Conservation (phyloP, 305 asterid species). For the Fraxinus paxiana region DNA sequence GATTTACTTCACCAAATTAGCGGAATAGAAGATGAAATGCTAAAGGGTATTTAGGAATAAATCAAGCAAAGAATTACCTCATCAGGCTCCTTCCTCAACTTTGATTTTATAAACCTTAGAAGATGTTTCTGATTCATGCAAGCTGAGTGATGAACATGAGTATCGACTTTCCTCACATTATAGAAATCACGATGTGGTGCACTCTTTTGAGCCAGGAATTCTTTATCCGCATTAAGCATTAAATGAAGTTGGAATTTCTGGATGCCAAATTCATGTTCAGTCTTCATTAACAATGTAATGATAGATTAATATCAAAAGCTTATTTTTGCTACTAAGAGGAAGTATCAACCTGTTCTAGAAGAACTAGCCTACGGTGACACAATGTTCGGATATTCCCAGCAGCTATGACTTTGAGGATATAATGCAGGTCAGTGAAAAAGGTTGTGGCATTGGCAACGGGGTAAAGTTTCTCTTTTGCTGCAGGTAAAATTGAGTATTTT, state of each 20-base stretch:
- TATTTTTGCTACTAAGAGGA: conserved; percentile 4
- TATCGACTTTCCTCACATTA: conserved; percentile 94
- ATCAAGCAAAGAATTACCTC: conserved; percentile 53
- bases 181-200: conserved; percentile 99
- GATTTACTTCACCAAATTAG: background rate
- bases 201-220: conserved; percentile 96
- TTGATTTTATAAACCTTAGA: conserved; percentile 85
- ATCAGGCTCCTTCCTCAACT: conserved; percentile 95
- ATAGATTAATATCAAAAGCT: conserved; percentile 5
- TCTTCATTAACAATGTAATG: conserved; percentile 17
- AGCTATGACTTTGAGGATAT: conserved; percentile 90
- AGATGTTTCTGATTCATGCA: conserved; percentile 99
- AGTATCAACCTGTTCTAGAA: conserved; percentile 74
- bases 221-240: conserved; percentile 98
- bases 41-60: conserved; percentile 3
- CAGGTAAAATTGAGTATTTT: conserved; percentile 20
- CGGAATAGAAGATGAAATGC: conserved; percentile 6
- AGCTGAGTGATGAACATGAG: conserved; percentile 98
- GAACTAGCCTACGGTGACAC: conserved; percentile 91
- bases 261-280: conserved; percentile 13
- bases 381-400: conserved; percentile 88
- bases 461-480: conserved; percentile 79
- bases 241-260: conserved; percentile 98
- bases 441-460: conserved; percentile 92
- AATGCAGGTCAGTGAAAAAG: conserved; percentile 92